Base-by-base conservation (phyloP, 148 eudicot genomes). In the Amaranthus hypochondriacus region DNA sequence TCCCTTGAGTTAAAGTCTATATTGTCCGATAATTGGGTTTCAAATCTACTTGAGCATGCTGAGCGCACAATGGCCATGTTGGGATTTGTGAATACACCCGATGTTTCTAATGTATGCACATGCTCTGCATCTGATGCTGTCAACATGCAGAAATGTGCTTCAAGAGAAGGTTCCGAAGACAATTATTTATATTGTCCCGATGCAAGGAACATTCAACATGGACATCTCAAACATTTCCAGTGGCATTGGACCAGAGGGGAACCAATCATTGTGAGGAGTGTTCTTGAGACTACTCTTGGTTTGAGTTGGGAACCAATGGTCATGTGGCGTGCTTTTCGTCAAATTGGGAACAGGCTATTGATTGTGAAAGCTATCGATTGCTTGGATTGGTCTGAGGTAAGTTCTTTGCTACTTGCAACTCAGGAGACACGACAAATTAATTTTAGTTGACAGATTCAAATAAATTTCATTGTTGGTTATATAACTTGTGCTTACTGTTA, bases 271-370 rank as follows among this genome's bases (percentile, higher is more conserved):
- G 90, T 89, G 6, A 75, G 80, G 43, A 77, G 75, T 78, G 82
- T 79, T 69, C 88, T 89, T 70, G 83, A 85, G 44, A 83, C 84
- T 55, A 75, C 85, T 8, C 66, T 72, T 78, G 92, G 90, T 66
- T 83, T 89, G 78, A 87, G 90, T 73, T 89, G 92, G 92, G 90
- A 85, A 56, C 90, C 92, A 21, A 80, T 89, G 86, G 92, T 89
- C 56, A 89, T 89, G 87, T 89, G 92, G 92, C 92, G 88, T 81
- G 90, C 92, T 48, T 81, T 83, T 63, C 92, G 92, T 60, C 83
- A 89, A 68, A 61, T 81, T 50, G 77, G 39, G 6, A 75, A 81
- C 49, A 48, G 7, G 4, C 58, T 57, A 44, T 75, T 80, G 63
- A 80, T 80, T 73, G 88, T 87, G 70, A 77, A 75, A 73, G 92